phyloP scores from a whole-genome alignment of 1,139 yeast species.

The Arxiozyma slooffiae region DNA sequence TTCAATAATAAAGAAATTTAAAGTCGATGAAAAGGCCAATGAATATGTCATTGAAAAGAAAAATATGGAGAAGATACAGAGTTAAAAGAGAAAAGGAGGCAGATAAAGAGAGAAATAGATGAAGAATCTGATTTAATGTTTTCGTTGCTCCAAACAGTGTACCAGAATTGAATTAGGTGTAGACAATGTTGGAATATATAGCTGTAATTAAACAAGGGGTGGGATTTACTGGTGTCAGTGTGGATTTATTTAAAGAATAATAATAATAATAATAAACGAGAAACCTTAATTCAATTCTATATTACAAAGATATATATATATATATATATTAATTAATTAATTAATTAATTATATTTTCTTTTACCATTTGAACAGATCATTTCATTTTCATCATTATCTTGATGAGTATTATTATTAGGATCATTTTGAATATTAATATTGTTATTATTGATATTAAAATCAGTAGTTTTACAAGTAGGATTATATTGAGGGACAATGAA shows the following conservation, averaged over 20 bases:
- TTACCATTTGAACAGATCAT: background rate
- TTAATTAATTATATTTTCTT: background rate
- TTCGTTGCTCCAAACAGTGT: too few species aligned
- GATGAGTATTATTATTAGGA: background rate
- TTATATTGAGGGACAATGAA: constrained; percentile 14
- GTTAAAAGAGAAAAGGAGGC: constrained; percentile 6
- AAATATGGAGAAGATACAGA: too few species aligned
- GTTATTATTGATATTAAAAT: background rate
- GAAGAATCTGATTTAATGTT: too few species aligned
- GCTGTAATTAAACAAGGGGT: too few species aligned
- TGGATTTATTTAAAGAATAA: too few species aligned
- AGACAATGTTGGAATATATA: too few species aligned
- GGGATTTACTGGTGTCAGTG: too few species aligned
- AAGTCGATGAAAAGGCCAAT: background rate
- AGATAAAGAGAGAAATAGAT: constrained; percentile 4
- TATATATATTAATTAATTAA: background rate
- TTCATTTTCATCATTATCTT: background rate
- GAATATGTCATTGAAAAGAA: background rate
- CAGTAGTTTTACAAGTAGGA: background rate
- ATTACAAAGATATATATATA: constrained; percentile 2
- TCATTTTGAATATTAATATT: background rate
- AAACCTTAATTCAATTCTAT: too few species aligned
- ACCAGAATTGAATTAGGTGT: too few species aligned
- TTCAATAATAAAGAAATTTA: background rate
- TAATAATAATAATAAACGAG: too few species aligned